Evolutionary conservation across 768 basidiomycete species (phyloP), one percentile per base, ranked within the genome.

Genomic region (Agaricus bisporus): DNA sequence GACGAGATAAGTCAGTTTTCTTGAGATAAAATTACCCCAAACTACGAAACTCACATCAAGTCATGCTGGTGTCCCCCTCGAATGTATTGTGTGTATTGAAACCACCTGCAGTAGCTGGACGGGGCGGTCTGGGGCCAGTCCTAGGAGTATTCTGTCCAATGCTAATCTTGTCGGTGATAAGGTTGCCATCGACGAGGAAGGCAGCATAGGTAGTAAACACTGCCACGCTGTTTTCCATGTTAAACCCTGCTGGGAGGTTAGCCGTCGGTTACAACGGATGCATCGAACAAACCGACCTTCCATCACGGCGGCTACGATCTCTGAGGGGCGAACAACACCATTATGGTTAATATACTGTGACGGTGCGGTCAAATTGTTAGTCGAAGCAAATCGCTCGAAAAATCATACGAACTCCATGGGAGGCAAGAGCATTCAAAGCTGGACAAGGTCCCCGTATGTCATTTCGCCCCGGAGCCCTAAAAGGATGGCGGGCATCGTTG

Each of bases 361-460:
- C 11, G 26, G 22, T 10, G 12, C 11, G 26, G 22, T 10, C 8
- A 43, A 10, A 47, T 11, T 41, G 7, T 7, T 12, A 5, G 32
- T 11, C 11, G 11, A 32, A 7, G 11, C 11, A 32, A 41, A 3
- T 11, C 8, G 32, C n/a, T 2, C 10, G 12, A 37, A 37, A 47
- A 14, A 22, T 35, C 20, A 25, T 25, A 17, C 17, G 11, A 51
- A 62, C 59, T 25, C 61, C 61, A 50, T 62, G 59, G 26, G 56
- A 57, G 17, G 61, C 59, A 14, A 62, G 56, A 1, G 61, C 60
- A 37, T 62, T 60, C 43, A 62, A 44, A 5, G 59, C 61, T 38
- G 61, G 59, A 29, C 59, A 62, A 7, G 59, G 59, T 15, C 61
- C 5, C 7, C 61, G 59, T 18, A 60, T 57, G 37, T 60, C 62